These are phyloP conservation scores for Diaporthe batatas DNA, from an alignment of 2,329 filamentous ascomycete genomes.

Conservation along the genomic window DNA sequence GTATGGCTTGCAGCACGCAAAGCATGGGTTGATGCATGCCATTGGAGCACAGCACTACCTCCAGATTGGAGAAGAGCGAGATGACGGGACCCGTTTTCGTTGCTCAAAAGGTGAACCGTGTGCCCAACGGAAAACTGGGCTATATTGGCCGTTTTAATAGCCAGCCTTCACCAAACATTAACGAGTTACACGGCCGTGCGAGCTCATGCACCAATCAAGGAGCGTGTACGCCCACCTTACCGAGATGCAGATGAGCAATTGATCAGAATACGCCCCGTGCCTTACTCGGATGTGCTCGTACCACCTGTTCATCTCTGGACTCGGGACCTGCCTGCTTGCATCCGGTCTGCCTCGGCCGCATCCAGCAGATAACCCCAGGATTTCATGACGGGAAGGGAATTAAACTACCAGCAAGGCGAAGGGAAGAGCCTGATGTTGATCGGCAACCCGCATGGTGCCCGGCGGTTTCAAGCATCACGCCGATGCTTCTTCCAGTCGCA, in stretches of 20 bases:
- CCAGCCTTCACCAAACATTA: constrained; percentile 39
- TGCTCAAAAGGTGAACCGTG: constrained; percentile 39
- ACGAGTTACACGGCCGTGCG: constrained; percentile 36
- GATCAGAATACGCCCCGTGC: constrained; percentile 34
- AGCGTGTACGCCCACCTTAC: constrained; percentile 26
- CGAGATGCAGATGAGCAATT: constrained; percentile 39
- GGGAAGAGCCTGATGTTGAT: constrained; percentile 23
- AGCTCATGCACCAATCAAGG: constrained; percentile 34
- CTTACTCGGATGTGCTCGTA: constrained; percentile 31
- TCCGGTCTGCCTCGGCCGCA: constrained; percentile 29
- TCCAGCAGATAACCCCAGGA: constrained; percentile 23
- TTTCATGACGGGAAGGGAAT: constrained; percentile 14
- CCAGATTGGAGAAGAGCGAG: constrained; percentile 38
- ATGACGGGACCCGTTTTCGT: constrained; percentile 38
- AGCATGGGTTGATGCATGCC: constrained; percentile 41
- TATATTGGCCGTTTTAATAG: constrained; percentile 40
- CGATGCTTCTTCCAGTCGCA: constrained; percentile 29
- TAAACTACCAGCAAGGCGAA: constrained; percentile 12
- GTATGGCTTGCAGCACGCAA: constrained; percentile 43
- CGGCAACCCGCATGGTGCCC: constrained; percentile 33
- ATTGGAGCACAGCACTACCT: constrained; percentile 36
- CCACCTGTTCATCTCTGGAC: constrained; percentile 39
- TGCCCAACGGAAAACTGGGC: constrained; percentile 27
- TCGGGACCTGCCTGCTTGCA: constrained; percentile 38
- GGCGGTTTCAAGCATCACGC: constrained; percentile 30